These are phyloP conservation scores for Cenchrus americanus DNA, from an alignment of 176 grass and related monocot species.

Conservation along the genomic window DNA sequence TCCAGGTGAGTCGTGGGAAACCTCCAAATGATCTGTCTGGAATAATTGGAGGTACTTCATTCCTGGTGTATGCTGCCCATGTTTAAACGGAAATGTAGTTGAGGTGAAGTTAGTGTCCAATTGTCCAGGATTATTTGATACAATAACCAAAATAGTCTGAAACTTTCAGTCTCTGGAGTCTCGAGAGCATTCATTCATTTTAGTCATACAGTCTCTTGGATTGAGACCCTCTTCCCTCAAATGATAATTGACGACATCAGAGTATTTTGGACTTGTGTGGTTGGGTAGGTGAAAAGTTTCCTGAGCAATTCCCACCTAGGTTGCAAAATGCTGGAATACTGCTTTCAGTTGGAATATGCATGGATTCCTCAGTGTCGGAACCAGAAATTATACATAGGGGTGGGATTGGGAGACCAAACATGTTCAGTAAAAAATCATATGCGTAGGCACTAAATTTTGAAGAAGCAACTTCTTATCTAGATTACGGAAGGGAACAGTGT, in stretches of 20 bases:
- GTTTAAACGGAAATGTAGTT: slow-evolving; percentile 7
- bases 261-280: background rate
- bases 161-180: background rate
- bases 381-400: no score
- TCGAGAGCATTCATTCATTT: slow-evolving; percentile 4
- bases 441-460: no score
- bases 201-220: background rate
- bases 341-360: slow-evolving; percentile 4
- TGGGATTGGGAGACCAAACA: no score
- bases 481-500: background rate
- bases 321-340: background rate
- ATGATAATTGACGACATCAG: background rate
- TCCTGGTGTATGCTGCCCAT: background rate
- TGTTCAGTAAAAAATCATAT: no score
- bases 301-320: background rate
- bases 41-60: background rate
- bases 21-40: slow-evolving; percentile 9
- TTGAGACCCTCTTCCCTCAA: background rate
- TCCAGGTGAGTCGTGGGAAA: slow-evolving; percentile 58
- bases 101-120: background rate
- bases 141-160: background rate
- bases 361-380: no score
- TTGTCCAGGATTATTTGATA: background rate
- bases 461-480: background rate
- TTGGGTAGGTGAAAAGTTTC: background rate